Evolutionary conservation across 2,329 filamentous ascomycete species (phyloP).

Genomic region (Pseudogymnoascus sp.): DNA sequence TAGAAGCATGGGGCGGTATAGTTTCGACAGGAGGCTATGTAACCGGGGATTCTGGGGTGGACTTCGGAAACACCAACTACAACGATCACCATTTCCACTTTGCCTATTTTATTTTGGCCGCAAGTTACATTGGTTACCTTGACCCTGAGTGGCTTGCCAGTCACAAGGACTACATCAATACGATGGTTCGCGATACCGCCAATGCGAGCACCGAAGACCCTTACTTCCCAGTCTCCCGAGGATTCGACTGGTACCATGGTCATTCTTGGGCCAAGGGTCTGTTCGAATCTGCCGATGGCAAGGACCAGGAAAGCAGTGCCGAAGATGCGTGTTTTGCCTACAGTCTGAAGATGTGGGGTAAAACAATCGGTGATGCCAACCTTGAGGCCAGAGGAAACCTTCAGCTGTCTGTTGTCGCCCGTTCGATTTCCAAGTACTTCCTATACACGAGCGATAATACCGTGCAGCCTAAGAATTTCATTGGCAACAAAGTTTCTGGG

Average conservation of each 20-base stretch:
- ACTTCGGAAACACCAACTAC: constrained; percentile 88
- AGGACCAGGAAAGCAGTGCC: constrained; percentile 80
- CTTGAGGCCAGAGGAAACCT: constrained; percentile 74
- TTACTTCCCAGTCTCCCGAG: constrained; percentile 73
- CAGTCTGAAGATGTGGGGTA: constrained; percentile 90
- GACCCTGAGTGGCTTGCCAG: constrained; percentile 66
- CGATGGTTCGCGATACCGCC: constrained; percentile 72
- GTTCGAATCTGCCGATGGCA: constrained; percentile 64
- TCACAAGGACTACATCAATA: constrained; percentile 76
- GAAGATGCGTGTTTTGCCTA: constrained; percentile 87
- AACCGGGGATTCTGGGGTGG: constrained; percentile 60
- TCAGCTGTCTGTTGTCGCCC: constrained; percentile 71
- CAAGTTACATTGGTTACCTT: constrained; percentile 72
- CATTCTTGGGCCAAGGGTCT: constrained; percentile 89
- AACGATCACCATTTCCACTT: constrained; percentile 73
- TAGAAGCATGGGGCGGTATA: constrained; percentile 68
- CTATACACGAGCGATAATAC: constrained; percentile 65
- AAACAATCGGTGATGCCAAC: constrained; percentile 63
- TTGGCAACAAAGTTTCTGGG: constrained; percentile 66
- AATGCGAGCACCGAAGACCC: constrained; percentile 66
- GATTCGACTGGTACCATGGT: constrained; percentile 90
- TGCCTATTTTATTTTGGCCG: constrained; percentile 83
- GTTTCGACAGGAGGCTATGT: constrained; percentile 69
- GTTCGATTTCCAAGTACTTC: constrained; percentile 74
- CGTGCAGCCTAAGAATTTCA: constrained; percentile 67